Base-by-base conservation (phyloP, 1,139 yeast species). In the Suhomyces guaymorum region DNA sequence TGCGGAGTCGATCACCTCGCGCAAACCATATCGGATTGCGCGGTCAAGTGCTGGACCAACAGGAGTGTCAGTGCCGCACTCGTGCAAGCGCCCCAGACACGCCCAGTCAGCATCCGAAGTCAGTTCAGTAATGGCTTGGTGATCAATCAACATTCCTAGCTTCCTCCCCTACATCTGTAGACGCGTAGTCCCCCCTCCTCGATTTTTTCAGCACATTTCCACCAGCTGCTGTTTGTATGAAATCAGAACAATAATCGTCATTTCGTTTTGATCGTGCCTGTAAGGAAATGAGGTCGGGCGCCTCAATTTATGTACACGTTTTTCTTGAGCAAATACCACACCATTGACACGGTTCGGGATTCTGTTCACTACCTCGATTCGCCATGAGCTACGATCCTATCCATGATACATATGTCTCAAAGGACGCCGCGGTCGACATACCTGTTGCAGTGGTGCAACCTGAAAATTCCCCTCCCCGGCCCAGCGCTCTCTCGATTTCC, bases 311-410 rank as follows among this genome's bases (percentile, higher is more conserved):
- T 27, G 27, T 28, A 32, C 38, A 35, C 36, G 39, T 32, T 28
- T 36, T 36, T 32, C 35, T n/a, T 28, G 14, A 32, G 35, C 24
- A 25, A n/a, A 13, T 24, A 15, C 24, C 21, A 13, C 29, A 10
- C 22, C 15, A 7, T 8, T 18, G 20, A 26, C 11, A 15, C 14
- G 8, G 25, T 23, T 5, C 10, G 25, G 25, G 25, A 10, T n/a
- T 15, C 14, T 23, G 6, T 4, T 7, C 24, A 12, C 15, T n/a
- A 10, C 12, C 20, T 9, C 21, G 12, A 18, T 15, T 16, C 22
- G 14, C 21, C 30, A 49, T 49, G 54, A 49, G 44, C 32, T 49
- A 49, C 51, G 52, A 49, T 25, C 54, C 54, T n/a, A 48, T 49
- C 14, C 54, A 49, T 32, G 54, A 49, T 34, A 49, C 49, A 10